These are phyloP conservation scores for Pseudogymnoascus sp. DNA, from an alignment of 2,329 filamentous ascomycete species.

Conservation along the genomic window DNA sequence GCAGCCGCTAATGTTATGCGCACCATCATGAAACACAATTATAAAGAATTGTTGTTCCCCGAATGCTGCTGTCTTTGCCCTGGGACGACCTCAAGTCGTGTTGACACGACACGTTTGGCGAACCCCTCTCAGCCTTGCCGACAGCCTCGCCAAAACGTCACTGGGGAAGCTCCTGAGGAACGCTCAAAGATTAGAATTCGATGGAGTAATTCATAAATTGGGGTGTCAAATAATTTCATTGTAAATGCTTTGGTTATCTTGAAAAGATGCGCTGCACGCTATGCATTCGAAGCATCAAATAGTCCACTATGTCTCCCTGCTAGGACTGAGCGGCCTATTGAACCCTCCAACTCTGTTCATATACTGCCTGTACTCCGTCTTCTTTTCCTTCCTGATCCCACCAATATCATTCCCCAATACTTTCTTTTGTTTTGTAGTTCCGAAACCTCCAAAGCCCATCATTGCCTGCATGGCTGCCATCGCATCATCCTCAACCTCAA, in stretches of 20 bases:
- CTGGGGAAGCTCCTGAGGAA: not conserved
- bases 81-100: not conserved
- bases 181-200: not conserved
- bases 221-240: not conserved
- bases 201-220: not conserved
- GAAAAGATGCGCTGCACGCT: not conserved
- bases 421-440: constrained; percentile 80
- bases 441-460: constrained; percentile 87
- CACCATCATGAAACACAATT: constrained; percentile 6
- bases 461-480: constrained; percentile 68
- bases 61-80: not conserved
- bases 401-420: constrained; percentile 80
- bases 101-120: constrained; percentile 3
- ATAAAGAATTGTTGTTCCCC: constrained; percentile 3
- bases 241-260: not conserved
- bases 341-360: constrained; percentile 83
- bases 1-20: constrained; percentile 4
- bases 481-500: constrained; percentile 55
- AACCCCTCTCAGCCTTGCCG: not conserved
- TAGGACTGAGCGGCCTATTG: constrained; percentile 65
- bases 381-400: constrained; percentile 83
- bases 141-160: not conserved
- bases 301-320: constrained; percentile 18
- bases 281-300: not conserved
- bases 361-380: constrained; percentile 91